A percentile compares a stretch with the other conserved stretches of the same genome.
phyloP scores from a whole-genome alignment of 306 rosid species.

The Bauhinia variegata region DNA sequence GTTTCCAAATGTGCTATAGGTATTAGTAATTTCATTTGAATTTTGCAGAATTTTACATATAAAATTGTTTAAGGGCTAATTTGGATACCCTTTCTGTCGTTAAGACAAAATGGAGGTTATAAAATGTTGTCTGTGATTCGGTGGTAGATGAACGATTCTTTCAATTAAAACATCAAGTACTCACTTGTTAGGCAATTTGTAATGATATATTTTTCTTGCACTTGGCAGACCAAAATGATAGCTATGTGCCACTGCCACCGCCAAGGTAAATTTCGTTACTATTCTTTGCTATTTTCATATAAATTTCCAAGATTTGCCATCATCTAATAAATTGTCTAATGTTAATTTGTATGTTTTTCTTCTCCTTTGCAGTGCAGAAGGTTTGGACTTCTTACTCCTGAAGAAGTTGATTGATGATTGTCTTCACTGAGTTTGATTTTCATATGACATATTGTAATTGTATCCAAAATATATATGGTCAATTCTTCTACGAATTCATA shows the following conservation, averaged over 20 bases:
- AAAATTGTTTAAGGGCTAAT: background rate
- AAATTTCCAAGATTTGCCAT: too few relatives aligned
- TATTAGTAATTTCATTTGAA: background rate
- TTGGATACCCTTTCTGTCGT: background rate
- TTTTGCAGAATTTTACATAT: background rate
- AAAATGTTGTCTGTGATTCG: too few relatives aligned
- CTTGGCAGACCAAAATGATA: slow-evolving; percentile 60
- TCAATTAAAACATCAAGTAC: too few relatives aligned
- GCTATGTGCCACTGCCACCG: slow-evolving; percentile 42
- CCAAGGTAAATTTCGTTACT: too few relatives aligned
- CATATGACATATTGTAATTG: slow-evolving; percentile 10
- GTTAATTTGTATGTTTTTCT: slow-evolving; percentile 14
- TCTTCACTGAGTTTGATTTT: slow-evolving; percentile 23
- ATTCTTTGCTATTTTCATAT: too few relatives aligned
- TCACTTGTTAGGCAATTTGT: too few relatives aligned
- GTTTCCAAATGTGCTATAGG: background rate
- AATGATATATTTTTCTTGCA: slow-evolving; percentile 20
- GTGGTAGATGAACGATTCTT: too few relatives aligned
- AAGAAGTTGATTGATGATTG: slow-evolving; percentile 24
- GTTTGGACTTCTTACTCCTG: slow-evolving; percentile 41
- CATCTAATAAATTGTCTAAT: background rate
- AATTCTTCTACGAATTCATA: slow-evolving; percentile 30
- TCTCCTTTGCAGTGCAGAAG: slow-evolving; percentile 64
- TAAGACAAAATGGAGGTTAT: too few relatives aligned
- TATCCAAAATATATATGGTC: slow-evolving; percentile 17